These are phyloP conservation scores for Lachnum nothofagi DNA, from an alignment of 2,329 filamentous ascomycete species.

Conservation along the genomic window DNA sequence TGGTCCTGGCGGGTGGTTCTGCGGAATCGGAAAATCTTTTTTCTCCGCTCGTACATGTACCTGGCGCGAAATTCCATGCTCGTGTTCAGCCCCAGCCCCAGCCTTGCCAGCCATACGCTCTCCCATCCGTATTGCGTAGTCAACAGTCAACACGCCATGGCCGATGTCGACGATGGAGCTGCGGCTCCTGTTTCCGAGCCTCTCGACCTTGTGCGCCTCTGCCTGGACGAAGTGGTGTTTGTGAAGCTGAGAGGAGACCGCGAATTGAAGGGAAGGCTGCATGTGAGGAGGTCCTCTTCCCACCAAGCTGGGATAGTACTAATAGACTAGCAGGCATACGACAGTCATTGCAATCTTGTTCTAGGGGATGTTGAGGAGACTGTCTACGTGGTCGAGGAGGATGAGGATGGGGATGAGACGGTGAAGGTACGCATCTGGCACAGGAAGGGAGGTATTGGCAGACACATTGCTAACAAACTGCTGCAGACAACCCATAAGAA, in stretches of 20 bases:
- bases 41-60: background rate
- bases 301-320: constrained; percentile 18
- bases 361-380: constrained; percentile 96
- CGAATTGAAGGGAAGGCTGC: constrained; percentile 89
- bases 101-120: constrained; percentile 4
- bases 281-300: constrained; percentile 55
- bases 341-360: constrained; percentile 96
- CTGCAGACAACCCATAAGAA: constrained; percentile 86
- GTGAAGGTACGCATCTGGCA: constrained; percentile 60
- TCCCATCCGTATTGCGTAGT: background rate
- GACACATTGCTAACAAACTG: background rate
- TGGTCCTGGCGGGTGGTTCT: background rate
- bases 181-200: constrained; percentile 74
- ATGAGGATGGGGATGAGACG: constrained; percentile 72
- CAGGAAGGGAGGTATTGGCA: background rate
- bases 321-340: constrained; percentile 67
- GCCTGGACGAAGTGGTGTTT: constrained; percentile 92
- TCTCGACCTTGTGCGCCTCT: constrained; percentile 88
- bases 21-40: background rate
- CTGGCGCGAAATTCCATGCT: background rate
- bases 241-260: constrained; percentile 94
- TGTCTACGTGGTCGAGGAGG: constrained; percentile 87
- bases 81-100: background rate
- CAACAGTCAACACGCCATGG: constrained; percentile 52
- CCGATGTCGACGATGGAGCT: constrained; percentile 71